phyloP scores from a whole-genome alignment of 768 basidiomycete genomes.

The Gloeopeniophorella convolvens region DNA sequence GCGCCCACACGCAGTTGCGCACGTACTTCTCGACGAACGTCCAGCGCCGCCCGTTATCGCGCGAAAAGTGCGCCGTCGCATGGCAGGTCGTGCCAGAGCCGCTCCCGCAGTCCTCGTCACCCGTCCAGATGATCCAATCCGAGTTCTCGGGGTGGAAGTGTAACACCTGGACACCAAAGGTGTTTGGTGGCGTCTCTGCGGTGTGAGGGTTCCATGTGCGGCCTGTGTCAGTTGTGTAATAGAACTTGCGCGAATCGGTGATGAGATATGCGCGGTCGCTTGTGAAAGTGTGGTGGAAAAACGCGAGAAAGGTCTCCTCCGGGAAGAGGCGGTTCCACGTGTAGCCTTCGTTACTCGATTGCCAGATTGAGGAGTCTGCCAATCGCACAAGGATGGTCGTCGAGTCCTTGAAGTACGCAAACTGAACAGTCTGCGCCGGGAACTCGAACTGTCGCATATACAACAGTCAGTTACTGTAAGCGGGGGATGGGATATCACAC shows the following conservation, averaged over 20 bases:
- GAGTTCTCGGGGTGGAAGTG: conserved; percentile 78
- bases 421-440: conserved; percentile 55
- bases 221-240: conserved; percentile 82
- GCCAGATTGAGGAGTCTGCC: conserved; percentile 75
- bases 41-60: conserved; percentile 78
- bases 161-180: conserved; percentile 66
- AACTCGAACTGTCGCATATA: conserved; percentile 53
- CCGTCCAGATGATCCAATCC: conserved; percentile 88
- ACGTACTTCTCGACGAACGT: conserved; percentile 76
- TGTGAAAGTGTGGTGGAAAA: conserved; percentile 80
- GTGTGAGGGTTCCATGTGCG: conserved; percentile 51
- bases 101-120: conserved; percentile 58
- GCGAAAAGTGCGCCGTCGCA: conserved; percentile 66
- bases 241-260: conserved; percentile 56
- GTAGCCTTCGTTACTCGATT: conserved; percentile 93
- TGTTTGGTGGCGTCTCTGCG: conserved; percentile 71
- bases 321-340: conserved; percentile 70
- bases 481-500: too few relatives aligned
- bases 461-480: not conserved
- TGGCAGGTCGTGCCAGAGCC: conserved; percentile 48
- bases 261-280: conserved; percentile 86
- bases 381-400: conserved; percentile 82
- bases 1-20: conserved; percentile 86
- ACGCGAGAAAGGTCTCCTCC: conserved; percentile 62
- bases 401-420: conserved; percentile 81